Conservation (phyloP, 1,284 basidiomycete genomes). For the Trametes sp. region DNA sequence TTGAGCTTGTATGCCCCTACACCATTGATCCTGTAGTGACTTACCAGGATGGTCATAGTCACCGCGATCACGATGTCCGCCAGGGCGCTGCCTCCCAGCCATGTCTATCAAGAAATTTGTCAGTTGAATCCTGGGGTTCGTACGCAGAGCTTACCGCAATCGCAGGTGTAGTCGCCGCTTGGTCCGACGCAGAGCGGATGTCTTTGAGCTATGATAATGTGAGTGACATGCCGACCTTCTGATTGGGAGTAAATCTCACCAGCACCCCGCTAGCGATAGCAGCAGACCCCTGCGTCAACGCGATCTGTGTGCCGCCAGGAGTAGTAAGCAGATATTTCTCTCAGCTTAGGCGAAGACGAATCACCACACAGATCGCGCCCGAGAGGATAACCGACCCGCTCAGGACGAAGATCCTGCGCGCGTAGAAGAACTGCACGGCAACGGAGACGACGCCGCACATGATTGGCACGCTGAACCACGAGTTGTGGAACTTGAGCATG, state of each 20-base stretch:
- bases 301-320: background rate
- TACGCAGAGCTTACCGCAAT: slow-evolving; percentile 8
- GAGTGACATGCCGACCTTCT: background rate
- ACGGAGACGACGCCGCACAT: slow-evolving; percentile 30
- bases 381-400: slow-evolving; percentile 20
- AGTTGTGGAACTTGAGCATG: slow-evolving; percentile 23
- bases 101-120: slow-evolving; percentile 10
- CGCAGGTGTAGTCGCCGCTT: slow-evolving; percentile 1
- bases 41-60: slow-evolving; percentile 28
- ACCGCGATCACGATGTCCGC: slow-evolving; percentile 33
- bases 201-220: slow-evolving; percentile 1
- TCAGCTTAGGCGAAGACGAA: too few species aligned
- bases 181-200: background rate
- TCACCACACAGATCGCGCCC: slow-evolving; percentile 21
- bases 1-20: too few species aligned
- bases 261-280: slow-evolving; percentile 12
- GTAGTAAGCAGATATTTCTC: too few species aligned
- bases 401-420: slow-evolving; percentile 32
- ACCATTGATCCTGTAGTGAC: too few species aligned
- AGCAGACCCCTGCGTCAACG: slow-evolving; percentile 4
- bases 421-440: slow-evolving; percentile 32
- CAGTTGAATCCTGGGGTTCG: background rate
- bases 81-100: slow-evolving; percentile 26
- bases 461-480: slow-evolving; percentile 35
- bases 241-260: background rate